phyloP scores from a whole-genome alignment of 208 protist genomes.

The Wallacemonas sp. region DNA sequence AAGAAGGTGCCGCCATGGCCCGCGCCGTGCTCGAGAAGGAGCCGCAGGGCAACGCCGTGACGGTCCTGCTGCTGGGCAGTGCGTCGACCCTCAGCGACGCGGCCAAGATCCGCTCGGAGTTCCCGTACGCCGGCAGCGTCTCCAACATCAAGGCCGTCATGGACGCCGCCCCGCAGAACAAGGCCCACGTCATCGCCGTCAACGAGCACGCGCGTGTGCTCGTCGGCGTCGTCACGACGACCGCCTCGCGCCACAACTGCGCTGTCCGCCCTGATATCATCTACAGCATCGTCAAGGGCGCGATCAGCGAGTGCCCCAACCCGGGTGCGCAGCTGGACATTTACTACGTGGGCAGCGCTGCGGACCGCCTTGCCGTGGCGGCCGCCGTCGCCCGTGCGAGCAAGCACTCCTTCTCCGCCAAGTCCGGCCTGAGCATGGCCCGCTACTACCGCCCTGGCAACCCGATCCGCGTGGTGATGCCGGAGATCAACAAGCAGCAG shows the following conservation, averaged over 20 bases:
- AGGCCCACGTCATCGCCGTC: conserved; percentile 28
- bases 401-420: conserved; percentile 69
- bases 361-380: conserved; percentile 43
- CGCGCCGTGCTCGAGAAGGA: conserved; percentile 18
- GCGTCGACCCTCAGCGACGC: conserved; percentile 34
- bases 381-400: conserved; percentile 60
- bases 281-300: conserved; percentile 45
- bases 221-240: conserved; percentile 43
- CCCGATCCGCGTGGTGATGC: conserved; percentile 52
- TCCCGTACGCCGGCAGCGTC: conserved; percentile 11
- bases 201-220: conserved; percentile 33
- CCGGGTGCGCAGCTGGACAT: conserved; percentile 38
- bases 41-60: conserved; percentile 2
- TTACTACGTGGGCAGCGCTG: conserved; percentile 48
- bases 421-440: conserved; percentile 39
- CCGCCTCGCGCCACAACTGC: conserved; percentile 82
- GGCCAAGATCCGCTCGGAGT: background rate
- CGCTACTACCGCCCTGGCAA: conserved; percentile 43
- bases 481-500: conserved; percentile 18
- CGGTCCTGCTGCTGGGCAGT: conserved; percentile 60
- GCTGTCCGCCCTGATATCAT: conserved; percentile 62
- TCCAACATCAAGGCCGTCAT: conserved; percentile 18
- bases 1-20: conserved; percentile 28
- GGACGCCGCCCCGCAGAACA: conserved; percentile 19
- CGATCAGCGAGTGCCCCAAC: conserved; percentile 30